A percentile compares a stretch with the other conserved stretches of the same genome.
These are phyloP conservation scores for Symbiodinium pilosum DNA, from an alignment of 73 alveolate species.

Conservation along the genomic window DNA sequence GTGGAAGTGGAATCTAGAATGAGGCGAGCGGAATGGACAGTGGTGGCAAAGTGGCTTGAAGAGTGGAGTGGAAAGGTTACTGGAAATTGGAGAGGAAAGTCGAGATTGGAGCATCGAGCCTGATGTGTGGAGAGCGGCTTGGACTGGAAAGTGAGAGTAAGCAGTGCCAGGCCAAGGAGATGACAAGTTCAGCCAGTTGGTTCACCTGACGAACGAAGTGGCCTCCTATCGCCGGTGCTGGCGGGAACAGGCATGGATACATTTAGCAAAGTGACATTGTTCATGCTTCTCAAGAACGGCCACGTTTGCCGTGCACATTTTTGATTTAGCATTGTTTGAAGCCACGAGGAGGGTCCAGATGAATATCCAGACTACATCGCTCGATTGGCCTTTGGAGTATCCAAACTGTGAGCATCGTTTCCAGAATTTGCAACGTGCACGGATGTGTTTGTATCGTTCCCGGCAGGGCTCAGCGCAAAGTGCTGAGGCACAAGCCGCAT, in stretches of 20 bases:
- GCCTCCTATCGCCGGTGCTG: slow-evolving; percentile 74
- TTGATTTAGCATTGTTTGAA: neutral
- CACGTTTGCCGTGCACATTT: neutral
- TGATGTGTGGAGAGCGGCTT: no score
- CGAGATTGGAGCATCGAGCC: no score
- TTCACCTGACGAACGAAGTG: slow-evolving; percentile 36
- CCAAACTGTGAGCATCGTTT: neutral
- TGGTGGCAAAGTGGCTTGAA: no score
- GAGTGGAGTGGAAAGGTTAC: no score
- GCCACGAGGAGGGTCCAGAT: slow-evolving; percentile 72
- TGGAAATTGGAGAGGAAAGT: no score
- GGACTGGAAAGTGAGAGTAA: no score
- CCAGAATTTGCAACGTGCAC: neutral
- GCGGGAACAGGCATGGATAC: slow-evolving; percentile 93
- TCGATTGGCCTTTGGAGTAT: slow-evolving; percentile 37
- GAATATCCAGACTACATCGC: slow-evolving; percentile 76
- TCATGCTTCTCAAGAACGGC: no score
- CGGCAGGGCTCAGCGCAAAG: slow-evolving; percentile 18
- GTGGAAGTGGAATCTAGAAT: no score
- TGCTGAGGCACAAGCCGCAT: neutral
- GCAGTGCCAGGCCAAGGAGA: slow-evolving; percentile 30
- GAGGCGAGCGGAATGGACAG: no score
- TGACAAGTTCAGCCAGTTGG: slow-evolving; percentile 51
- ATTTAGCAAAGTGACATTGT: no score
- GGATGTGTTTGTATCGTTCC: neutral